Conservation (phyloP, 202 grass and related monocot genomes). For the Eragrostis tef region DNA sequence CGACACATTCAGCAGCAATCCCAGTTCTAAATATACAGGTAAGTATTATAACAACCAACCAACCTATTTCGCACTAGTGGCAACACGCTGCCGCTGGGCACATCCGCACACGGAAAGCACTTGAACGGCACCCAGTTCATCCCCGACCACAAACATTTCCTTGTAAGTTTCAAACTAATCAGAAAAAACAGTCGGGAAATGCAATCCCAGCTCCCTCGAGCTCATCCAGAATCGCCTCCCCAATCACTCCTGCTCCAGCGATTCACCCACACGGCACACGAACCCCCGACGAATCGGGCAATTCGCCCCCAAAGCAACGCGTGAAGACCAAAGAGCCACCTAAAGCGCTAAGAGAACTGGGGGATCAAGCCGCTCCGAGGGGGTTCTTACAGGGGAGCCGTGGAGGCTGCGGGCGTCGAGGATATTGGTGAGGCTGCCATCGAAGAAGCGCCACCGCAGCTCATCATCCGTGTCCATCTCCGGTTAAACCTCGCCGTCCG, state of each 20-base stretch:
- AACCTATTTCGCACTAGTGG: not conserved
- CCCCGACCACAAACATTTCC: conserved; percentile 40
- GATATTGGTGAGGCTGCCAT: conserved; percentile 66
- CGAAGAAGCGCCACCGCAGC: conserved; percentile 62
- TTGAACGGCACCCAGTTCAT: not conserved
- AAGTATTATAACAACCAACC: not conserved
- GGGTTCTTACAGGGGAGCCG: conserved; percentile 48
- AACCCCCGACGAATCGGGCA: conserved; percentile 15
- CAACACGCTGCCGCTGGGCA: not conserved
- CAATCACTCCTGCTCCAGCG: conserved; percentile 5
- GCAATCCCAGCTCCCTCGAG: not conserved
- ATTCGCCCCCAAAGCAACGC: conserved; percentile 27
- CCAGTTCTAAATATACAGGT: not conserved
- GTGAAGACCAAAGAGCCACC: conserved; percentile 1
- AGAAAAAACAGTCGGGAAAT: conserved; percentile 24
- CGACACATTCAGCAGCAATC: not conserved
- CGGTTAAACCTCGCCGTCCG: conserved; percentile 22
- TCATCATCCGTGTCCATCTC: conserved; percentile 50
- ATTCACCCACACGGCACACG: conserved; percentile 2
- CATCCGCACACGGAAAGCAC: conserved; percentile 31
- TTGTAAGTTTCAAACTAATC: not conserved
- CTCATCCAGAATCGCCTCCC: conserved; percentile 5
- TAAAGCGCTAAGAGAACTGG: conserved; percentile 6
- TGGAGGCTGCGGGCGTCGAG: conserved; percentile 61
- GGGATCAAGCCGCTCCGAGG: not conserved